Evolutionary conservation across 1,284 basidiomycete genomes (phyloP).

Genomic region (Cutaneotrichosporon curvatum): DNA sequence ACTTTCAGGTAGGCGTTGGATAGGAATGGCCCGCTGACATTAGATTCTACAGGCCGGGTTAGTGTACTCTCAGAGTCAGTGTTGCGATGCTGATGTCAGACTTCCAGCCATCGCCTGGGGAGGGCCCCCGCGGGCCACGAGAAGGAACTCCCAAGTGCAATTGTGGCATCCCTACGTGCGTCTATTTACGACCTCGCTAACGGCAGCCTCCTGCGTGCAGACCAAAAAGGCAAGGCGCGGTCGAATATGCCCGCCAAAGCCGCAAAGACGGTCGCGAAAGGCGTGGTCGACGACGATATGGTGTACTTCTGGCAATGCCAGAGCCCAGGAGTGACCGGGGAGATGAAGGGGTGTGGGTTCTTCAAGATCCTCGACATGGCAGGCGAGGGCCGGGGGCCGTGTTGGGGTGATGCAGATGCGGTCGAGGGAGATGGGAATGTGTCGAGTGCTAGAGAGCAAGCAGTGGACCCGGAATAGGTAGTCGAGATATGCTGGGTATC

Average conservation of each 20-base stretch:
- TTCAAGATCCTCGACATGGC: slow-evolving; percentile 73
- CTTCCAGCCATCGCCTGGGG: slow-evolving; percentile 55
- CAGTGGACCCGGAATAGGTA: too few relatives aligned
- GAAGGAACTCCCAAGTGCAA: slow-evolving; percentile 55
- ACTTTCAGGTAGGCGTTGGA: slow-evolving; percentile 61
- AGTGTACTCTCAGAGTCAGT: too few relatives aligned
- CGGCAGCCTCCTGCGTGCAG: slow-evolving; percentile 42
- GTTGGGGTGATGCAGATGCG: slow-evolving; percentile 21
- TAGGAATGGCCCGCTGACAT: too few relatives aligned
- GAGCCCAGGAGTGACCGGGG: slow-evolving; percentile 64
- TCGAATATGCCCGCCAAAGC: background rate
- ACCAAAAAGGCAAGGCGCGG: slow-evolving; percentile 45
- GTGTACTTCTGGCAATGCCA: slow-evolving; percentile 84
- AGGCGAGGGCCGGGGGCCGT: slow-evolving; percentile 58
- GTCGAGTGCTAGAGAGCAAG: too few relatives aligned
- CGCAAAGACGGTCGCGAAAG: background rate
- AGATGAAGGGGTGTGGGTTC: slow-evolving; percentile 73
- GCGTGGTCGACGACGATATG: slow-evolving; percentile 39
- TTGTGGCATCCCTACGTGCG: slow-evolving; percentile 64
- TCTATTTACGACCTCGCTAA: slow-evolving; percentile 8
- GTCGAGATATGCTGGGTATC: slow-evolving; percentile 1
- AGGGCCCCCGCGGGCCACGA: slow-evolving; percentile 20
- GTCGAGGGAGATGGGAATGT: too few relatives aligned
- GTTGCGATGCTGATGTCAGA: too few relatives aligned
- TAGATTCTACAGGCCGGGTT: too few relatives aligned